Evolutionary conservation across 768 basidiomycete genomes (phyloP).

Genomic region (Arthromyces matolae): DNA sequence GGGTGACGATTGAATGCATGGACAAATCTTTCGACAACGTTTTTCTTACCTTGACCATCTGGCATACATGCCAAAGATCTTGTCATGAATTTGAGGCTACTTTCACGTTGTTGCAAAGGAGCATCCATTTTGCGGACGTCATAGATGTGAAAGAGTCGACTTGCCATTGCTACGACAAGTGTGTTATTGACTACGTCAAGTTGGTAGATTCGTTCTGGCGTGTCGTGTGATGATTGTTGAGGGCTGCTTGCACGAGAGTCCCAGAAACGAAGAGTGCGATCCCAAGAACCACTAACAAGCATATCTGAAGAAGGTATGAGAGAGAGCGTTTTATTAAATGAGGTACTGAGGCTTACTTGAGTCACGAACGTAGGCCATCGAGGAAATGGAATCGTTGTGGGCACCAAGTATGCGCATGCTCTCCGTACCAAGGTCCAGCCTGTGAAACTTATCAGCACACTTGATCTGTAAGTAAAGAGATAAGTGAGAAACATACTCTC

Average conservation of each 20-base stretch:
- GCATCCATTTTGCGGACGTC: constrained; percentile 76
- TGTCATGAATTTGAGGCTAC: constrained; percentile 94
- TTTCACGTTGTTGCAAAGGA: constrained; percentile 81
- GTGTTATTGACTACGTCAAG: constrained; percentile 76
- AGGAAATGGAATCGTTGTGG: constrained; percentile 77
- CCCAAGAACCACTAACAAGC: constrained; percentile 90
- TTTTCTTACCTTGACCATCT: constrained; percentile 74
- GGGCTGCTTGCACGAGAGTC: constrained; percentile 64
- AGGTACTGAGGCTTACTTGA: constrained; percentile 44
- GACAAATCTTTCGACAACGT: not conserved
- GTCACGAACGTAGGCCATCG: constrained; percentile 65
- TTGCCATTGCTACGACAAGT: constrained; percentile 92
- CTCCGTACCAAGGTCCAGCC: constrained; percentile 75
- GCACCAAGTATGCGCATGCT: constrained; percentile 72
- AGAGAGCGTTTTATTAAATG: not conserved
- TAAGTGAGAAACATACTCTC: constrained; percentile 56
- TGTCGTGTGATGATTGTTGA: constrained; percentile 55
- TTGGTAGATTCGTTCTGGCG: constrained; percentile 84
- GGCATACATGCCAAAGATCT: constrained; percentile 88
- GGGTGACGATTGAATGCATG: not conserved
- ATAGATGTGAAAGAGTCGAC: constrained; percentile 85
- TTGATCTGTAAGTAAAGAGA: not conserved
- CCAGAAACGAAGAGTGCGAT: constrained; percentile 84
- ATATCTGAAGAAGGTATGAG: constrained; percentile 40
- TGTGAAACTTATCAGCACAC: constrained; percentile 25